These are phyloP conservation scores for Chlorella sp. DNA, from an alignment of 139 green algal species.

Conservation along the genomic window DNA sequence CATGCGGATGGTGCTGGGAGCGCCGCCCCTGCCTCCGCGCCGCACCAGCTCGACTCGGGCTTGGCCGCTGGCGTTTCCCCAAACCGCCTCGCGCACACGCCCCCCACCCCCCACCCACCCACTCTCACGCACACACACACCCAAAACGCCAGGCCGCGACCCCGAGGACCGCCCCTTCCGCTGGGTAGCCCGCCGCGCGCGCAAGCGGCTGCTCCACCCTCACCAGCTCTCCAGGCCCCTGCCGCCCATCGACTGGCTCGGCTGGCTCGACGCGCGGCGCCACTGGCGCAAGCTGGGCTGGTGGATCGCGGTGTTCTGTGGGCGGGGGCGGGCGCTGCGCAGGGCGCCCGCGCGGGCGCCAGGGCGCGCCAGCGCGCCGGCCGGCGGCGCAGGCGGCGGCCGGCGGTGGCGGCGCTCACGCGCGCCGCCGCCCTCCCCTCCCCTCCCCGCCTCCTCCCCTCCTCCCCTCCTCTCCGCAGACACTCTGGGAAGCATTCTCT, in stretches of 20 bases:
- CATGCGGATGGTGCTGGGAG: background rate
- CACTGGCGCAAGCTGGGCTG: constrained; percentile 2
- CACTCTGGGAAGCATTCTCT: constrained; percentile 3
- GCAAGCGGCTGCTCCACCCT: background rate
- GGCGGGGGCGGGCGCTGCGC: too few relatives aligned
- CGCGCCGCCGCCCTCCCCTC: too few relatives aligned
- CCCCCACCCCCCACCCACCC: background rate
- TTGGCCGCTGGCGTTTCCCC: background rate
- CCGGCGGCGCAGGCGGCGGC: too few relatives aligned
- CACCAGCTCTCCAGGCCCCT: background rate
- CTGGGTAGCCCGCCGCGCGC: constrained; percentile 5
- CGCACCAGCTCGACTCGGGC: background rate
- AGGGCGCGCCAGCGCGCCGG: too few relatives aligned
- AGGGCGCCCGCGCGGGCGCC: too few relatives aligned
- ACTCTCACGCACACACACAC: too few relatives aligned
- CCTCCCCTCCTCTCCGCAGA: too few relatives aligned
- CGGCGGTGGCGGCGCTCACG: too few relatives aligned
- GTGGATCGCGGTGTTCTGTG: background rate
- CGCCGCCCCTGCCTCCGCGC: background rate
- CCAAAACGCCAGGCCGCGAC: constrained; percentile 2
- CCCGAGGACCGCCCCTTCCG: background rate
- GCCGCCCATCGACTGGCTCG: background rate
- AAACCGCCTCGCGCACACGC: background rate
- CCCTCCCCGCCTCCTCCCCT: too few relatives aligned
- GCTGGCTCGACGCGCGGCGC: background rate